Conservation (phyloP, 306 rosid genomes). For the Vigna radiata region DNA sequence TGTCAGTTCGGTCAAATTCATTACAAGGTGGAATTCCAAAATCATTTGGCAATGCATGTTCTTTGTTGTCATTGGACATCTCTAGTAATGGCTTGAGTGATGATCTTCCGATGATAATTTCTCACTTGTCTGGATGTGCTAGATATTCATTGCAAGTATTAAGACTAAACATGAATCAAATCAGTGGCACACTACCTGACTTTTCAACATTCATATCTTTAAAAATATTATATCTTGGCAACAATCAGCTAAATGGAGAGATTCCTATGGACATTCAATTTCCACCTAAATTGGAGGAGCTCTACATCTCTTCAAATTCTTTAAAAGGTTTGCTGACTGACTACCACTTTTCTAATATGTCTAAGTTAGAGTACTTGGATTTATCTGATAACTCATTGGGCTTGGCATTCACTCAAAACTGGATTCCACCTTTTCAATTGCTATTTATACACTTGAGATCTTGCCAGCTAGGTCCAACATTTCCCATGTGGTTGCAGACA, state of each 20-base stretch:
- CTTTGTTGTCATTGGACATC: not conserved
- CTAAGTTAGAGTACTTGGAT: no score
- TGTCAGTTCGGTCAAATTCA: no score
- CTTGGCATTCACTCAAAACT: no score
- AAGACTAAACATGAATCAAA: not conserved
- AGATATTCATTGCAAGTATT: slow-evolving; percentile 29
- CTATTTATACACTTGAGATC: no score
- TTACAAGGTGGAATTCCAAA: no score
- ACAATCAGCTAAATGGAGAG: slow-evolving; percentile 4
- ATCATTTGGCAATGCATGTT: not conserved
- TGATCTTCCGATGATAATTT: not conserved
- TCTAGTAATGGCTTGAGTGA: not conserved
- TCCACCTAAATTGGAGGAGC: not conserved
- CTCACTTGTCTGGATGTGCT: slow-evolving; percentile 24
- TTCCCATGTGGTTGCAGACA: no score
- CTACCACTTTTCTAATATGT: slow-evolving; percentile 1
- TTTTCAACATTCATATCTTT: slow-evolving; percentile 4
- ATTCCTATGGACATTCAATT: not conserved
- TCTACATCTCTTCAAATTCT: not conserved
- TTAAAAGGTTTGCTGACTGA: slow-evolving; percentile 33
- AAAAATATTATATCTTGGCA: not conserved
- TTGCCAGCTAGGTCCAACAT: no score
- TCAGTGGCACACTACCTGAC: not conserved
- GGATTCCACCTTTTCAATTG: no score
- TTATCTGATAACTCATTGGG: no score